Evolutionary conservation across 495 filamentous ascomycete species (phyloP).

Genomic region (Entonaema liquescens): DNA sequence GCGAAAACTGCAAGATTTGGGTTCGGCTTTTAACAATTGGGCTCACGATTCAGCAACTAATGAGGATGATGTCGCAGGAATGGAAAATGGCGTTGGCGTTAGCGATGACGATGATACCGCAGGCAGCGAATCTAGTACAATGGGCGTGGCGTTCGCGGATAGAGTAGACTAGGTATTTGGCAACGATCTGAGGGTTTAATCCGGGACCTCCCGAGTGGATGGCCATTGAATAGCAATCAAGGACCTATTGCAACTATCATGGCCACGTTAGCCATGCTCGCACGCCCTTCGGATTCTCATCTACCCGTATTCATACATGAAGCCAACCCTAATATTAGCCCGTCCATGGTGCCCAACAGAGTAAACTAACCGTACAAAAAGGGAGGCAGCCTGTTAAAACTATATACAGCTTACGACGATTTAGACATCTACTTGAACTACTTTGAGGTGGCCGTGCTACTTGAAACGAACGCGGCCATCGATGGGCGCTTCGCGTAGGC

Average conservation of each 20-base stretch:
- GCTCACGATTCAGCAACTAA: conserved; percentile 19
- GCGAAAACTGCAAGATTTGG: conserved; percentile 57
- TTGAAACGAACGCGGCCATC: conserved; percentile 31
- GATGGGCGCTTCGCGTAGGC: conserved; percentile 36
- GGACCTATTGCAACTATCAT: conserved; percentile 18
- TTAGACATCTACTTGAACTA: conserved; percentile 13
- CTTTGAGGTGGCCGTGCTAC: conserved; percentile 31
- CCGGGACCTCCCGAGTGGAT: conserved; percentile 7
- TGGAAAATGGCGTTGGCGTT: conserved; percentile 24
- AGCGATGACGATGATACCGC: conserved; percentile 15
- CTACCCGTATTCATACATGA: conserved; percentile 8
- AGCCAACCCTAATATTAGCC: conserved; percentile 10
- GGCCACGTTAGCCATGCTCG: conserved; percentile 13
- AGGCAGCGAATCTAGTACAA: conserved; percentile 36
- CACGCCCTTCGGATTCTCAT: conserved; percentile 7
- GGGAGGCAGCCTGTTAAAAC: conserved; percentile 31
- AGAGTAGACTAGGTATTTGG: conserved; percentile 40
- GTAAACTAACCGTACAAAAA: conserved; percentile 3
- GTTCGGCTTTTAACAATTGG: conserved; percentile 13
- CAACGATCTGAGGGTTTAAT: conserved; percentile 13
- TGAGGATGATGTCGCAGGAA: conserved; percentile 14
- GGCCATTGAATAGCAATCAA: conserved; percentile 18
- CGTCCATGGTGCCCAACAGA: not conserved
- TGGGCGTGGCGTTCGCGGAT: conserved; percentile 38
- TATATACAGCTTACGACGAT: conserved; percentile 31